Evolutionary conservation across 1,284 basidiomycete genomes (phyloP).

Genomic region (Puccinia novopanici): DNA sequence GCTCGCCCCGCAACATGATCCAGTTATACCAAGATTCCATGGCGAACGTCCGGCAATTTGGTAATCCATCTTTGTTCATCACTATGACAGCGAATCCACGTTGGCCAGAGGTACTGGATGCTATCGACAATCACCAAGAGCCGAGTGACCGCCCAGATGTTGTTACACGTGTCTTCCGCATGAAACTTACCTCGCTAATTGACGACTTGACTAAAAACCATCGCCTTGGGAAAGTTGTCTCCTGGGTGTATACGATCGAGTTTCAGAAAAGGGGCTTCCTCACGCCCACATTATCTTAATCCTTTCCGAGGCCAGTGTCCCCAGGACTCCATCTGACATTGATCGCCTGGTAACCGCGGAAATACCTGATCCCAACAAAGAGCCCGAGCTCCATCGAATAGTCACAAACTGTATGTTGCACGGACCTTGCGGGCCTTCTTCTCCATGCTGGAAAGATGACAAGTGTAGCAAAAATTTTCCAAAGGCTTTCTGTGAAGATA

Average conservation of each 20-base stretch:
- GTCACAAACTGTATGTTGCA: conserved; percentile 62
- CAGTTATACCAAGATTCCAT: no score
- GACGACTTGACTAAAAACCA: conserved; percentile 52
- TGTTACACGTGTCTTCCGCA: conserved; percentile 62
- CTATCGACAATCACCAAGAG: no score
- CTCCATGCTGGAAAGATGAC: conserved; percentile 61
- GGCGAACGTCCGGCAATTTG: no score
- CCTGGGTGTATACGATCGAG: conserved; percentile 63
- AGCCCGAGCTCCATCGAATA: conserved; percentile 61
- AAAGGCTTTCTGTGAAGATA: conserved; percentile 60
- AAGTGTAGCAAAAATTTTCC: no score
- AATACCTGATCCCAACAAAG: conserved; percentile 60
- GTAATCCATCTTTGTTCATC: no score
- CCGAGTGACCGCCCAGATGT: conserved; percentile 64
- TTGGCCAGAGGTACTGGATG: no score
- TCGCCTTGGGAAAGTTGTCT: conserved; percentile 59
- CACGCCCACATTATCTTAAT: conserved; percentile 61
- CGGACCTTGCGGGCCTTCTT: conserved; percentile 61
- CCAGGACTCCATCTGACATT: conserved; percentile 58
- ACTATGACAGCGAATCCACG: no score
- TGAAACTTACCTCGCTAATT: conserved; percentile 60
- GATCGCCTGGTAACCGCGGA: conserved; percentile 61
- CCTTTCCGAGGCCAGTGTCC: background rate
- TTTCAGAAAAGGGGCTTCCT: conserved; percentile 65
- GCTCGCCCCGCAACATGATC: no score